A percentile compares a stretch with the other conserved stretches of the same genome.
These are phyloP conservation scores for Mucor indicus DNA, from an alignment of 371 early-diverging fungal species.

Conservation along the genomic window DNA sequence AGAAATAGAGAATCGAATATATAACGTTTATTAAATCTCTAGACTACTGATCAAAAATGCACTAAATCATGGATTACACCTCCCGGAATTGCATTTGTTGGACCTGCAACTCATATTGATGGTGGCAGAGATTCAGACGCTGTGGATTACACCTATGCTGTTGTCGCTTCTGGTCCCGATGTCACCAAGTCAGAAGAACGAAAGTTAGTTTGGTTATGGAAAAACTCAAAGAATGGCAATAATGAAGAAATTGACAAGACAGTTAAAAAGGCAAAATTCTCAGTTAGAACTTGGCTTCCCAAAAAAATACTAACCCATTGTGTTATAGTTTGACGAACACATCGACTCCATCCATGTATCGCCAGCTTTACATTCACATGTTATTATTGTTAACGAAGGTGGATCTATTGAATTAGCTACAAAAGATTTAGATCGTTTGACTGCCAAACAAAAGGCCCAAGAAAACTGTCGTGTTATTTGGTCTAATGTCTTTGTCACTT, in stretches of 20 bases:
- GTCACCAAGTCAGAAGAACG: conserved; percentile 49
- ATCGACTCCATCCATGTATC: conserved; percentile 53
- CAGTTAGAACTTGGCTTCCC: too few relatives aligned
- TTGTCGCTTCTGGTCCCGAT: conserved; percentile 55
- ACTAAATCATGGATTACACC: conserved; percentile 58
- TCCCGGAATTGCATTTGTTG: conserved; percentile 51
- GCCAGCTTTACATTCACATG: conserved; percentile 42
- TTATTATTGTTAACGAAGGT: conserved; percentile 48
- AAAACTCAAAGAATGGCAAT: conserved; percentile 22
- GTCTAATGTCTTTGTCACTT: conserved; percentile 48
- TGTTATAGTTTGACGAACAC: conserved; percentile 46
- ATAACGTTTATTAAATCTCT: background rate
- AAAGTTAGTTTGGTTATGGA: conserved; percentile 59
- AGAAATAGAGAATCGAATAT: too few relatives aligned
- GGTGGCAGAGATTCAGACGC: conserved; percentile 30
- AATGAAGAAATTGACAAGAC: conserved; percentile 23
- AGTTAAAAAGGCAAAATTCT: conserved; percentile 33
- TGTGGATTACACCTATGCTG: conserved; percentile 50
- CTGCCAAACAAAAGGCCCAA: conserved; percentile 29
- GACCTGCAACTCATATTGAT: conserved; percentile 47
- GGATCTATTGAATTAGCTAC: conserved; percentile 51
- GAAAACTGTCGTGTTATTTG: conserved; percentile 31
- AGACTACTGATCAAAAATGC: conserved; percentile 61
- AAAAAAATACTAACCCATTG: too few relatives aligned
- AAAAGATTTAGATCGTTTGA: conserved; percentile 50